Percentiles rank a stretch among this genome's conserved stretches.
Conservation (phyloP, 2,329 filamentous ascomycete species). For the Arthrobotrys pseudoclavata region DNA sequence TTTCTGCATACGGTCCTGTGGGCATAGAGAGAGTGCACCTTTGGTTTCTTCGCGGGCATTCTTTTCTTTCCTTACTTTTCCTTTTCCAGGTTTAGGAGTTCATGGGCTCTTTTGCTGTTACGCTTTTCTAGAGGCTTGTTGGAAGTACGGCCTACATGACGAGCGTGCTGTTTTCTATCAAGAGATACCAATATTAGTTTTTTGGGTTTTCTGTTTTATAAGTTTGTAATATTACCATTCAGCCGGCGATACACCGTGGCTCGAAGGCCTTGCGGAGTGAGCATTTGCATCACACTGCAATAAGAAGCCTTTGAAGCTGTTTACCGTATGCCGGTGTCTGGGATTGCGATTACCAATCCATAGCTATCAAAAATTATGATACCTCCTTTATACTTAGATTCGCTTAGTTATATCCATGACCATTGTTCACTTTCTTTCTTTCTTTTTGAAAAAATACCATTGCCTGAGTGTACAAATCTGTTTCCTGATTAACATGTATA, state of each 20-base stretch:
- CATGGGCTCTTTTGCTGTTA: constrained; percentile 1
- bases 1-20: constrained; percentile 19
- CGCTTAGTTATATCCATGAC: neutral
- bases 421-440: neutral
- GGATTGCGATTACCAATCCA: neutral
- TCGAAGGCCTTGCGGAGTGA: neutral
- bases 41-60: constrained; percentile 29
- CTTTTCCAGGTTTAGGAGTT: constrained; percentile 32
- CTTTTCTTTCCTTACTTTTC: neutral
- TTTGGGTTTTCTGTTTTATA: neutral
- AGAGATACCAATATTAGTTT: constrained; percentile 23
- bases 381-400: neutral
- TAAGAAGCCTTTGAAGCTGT: neutral
- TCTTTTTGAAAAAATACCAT: neutral
- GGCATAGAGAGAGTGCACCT: constrained; percentile 33
- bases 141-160: constrained; percentile 5
- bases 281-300: neutral
- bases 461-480: neutral
- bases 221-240: constrained; percentile 26
- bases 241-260: neutral
- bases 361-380: constrained; percentile 4
- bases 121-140: neutral
- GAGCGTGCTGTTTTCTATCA: constrained; percentile 11
- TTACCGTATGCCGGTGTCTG: neutral
- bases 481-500: neutral